Percentiles rank a stretch among this genome's conserved stretches.
phyloP scores from a whole-genome alignment of 805 yeast species.

The Candida cerambycidarum region DNA sequence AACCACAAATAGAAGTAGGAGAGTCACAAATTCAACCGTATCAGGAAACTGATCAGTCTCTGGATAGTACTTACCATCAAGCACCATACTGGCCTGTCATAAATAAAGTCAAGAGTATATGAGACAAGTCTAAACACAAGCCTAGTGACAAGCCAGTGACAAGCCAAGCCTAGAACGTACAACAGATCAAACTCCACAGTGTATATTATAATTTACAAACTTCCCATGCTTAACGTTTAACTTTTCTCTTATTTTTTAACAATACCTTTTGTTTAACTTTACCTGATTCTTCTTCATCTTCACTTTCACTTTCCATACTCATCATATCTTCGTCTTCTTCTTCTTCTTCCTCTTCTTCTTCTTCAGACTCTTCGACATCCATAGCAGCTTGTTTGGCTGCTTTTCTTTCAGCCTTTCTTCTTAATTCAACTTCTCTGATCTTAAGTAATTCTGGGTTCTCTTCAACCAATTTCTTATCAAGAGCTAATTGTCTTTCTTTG shows the following conservation, averaged over 20 bases:
- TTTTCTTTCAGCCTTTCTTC: conserved; percentile 69
- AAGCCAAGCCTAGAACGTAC: no score
- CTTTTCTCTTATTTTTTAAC: conserved; percentile 54
- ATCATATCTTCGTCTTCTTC: conserved; percentile 26
- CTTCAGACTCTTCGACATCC: conserved; percentile 42
- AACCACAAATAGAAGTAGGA: neutral
- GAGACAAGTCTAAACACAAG: no score
- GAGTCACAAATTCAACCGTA: neutral
- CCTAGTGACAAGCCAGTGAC: no score
- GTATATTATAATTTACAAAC: conserved; percentile 11
- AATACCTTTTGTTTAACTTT: conserved; percentile 54
- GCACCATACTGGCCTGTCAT: conserved; percentile 17
- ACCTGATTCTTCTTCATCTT: conserved; percentile 30
- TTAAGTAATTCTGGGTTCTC: conserved; percentile 84
- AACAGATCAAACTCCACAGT: no score
- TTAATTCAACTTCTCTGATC: conserved; percentile 90
- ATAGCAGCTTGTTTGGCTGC: conserved; percentile 56
- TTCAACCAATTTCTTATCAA: conserved; percentile 87
- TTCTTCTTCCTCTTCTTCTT: conserved; percentile 43
- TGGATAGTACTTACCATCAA: conserved; percentile 8
- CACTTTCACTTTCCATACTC: conserved; percentile 48
- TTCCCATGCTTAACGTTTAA: conserved; percentile 14
- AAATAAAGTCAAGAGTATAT: conserved; percentile 2
- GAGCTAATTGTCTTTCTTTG: conserved; percentile 78
- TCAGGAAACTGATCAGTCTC: no score